Conservation (phyloP, 73 alveolate genomes). For the Durusdinium trenchii region DNA sequence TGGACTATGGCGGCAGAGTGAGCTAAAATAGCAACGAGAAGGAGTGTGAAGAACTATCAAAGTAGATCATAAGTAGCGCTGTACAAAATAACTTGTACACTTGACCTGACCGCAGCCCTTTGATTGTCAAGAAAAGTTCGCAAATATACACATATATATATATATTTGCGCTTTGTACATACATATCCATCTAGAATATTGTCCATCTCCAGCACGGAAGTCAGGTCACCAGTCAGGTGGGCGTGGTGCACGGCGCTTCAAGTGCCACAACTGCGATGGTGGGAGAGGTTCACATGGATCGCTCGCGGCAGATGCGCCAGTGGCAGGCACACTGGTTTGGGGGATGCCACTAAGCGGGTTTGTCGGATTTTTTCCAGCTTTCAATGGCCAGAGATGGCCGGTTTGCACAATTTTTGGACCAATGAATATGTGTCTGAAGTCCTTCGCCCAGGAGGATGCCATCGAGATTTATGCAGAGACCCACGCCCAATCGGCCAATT, state of each 20-base stretch:
- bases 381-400: not conserved
- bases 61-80: too few species aligned
- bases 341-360: not conserved
- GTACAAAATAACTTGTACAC: too few species aligned
- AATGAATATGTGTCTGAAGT: not conserved
- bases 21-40: too few species aligned
- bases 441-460: conserved; percentile 28
- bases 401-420: not conserved
- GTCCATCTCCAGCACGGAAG: not conserved
- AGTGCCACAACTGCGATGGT: not conserved
- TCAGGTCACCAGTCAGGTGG: conserved; percentile 44
- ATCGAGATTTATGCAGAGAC: conserved; percentile 54
- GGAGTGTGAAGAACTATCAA: too few species aligned
- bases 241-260: conserved; percentile 43
- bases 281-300: conserved; percentile 78
- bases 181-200: too few species aligned
- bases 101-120: too few species aligned
- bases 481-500: not conserved
- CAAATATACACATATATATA: too few species aligned
- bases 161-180: too few species aligned
- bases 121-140: too few species aligned
- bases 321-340: conserved; percentile 56
- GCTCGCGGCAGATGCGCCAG: conserved; percentile 43
- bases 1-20: too few species aligned
- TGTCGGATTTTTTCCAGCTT: not conserved